A percentile compares a stretch with the other conserved stretches of the same genome.
Conservation (phyloP, 768 basidiomycete species). For the Leccinum variicolor region DNA sequence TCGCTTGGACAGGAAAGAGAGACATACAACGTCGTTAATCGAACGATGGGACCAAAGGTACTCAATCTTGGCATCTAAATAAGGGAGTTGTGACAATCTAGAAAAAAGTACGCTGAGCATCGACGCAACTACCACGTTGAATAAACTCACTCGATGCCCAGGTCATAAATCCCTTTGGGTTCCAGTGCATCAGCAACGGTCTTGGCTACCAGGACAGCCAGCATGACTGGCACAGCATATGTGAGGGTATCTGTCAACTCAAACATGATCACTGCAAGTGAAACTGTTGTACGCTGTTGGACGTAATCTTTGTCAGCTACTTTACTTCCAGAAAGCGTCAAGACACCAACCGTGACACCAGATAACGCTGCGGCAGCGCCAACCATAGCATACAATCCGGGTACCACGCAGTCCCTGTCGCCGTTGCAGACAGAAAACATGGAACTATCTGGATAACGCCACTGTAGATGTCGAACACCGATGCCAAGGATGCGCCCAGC, state of each 20-base stretch:
- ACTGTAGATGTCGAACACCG: slow-evolving; percentile 71
- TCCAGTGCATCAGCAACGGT: slow-evolving; percentile 33
- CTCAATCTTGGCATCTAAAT: slow-evolving; percentile 87
- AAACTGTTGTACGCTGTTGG: slow-evolving; percentile 78
- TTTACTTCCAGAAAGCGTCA: not conserved
- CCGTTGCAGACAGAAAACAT: slow-evolving; percentile 68
- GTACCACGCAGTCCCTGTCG: slow-evolving; percentile 73
- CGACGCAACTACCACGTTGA: not conserved
- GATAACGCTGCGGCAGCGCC: slow-evolving; percentile 93
- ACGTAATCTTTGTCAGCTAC: slow-evolving; percentile 6
- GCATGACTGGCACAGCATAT: slow-evolving; percentile 89
- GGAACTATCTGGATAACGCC: slow-evolving; percentile 50
- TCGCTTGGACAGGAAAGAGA: not conserved
- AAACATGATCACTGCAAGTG: slow-evolving; percentile 94
- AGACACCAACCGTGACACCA: slow-evolving; percentile 74
- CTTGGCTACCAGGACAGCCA: slow-evolving; percentile 68
- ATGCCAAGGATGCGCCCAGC: slow-evolving; percentile 88
- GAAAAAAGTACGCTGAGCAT: not conserved
- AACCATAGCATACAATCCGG: slow-evolving; percentile 93
- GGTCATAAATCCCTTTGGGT: slow-evolving; percentile 94
- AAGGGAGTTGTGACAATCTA: slow-evolving; percentile 82
- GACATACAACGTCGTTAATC: slow-evolving; percentile 74
- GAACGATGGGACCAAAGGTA: slow-evolving; percentile 81
- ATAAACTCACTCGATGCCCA: slow-evolving; percentile 72
- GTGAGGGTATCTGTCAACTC: slow-evolving; percentile 92